phyloP scores from a whole-genome alignment of 2,329 filamentous ascomycete species.

The Elsinoe batatas region DNA sequence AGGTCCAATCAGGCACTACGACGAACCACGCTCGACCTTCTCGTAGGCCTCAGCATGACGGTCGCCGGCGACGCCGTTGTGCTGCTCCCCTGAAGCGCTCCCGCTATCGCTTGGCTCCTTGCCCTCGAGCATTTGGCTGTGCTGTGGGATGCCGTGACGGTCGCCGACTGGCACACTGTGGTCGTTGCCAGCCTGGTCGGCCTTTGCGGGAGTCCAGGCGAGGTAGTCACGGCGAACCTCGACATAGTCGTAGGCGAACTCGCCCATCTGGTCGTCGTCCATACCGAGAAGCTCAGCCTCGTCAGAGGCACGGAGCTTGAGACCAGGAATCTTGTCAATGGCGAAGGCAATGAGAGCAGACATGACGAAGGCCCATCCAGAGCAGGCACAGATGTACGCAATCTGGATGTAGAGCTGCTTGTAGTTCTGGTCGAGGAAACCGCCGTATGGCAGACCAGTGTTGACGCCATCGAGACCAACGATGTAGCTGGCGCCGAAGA shows the following conservation, averaged over 20 bases:
- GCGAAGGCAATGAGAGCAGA: slow-evolving; percentile 62
- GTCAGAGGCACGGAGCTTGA: slow-evolving; percentile 69
- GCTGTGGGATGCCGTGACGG: slow-evolving; percentile 61
- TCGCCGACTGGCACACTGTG: slow-evolving; percentile 54
- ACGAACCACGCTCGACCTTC: slow-evolving; percentile 27
- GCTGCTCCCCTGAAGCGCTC: slow-evolving; percentile 31
- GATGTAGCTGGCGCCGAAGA: slow-evolving; percentile 60
- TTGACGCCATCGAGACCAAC: slow-evolving; percentile 71
- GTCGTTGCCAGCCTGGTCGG: slow-evolving; percentile 51
- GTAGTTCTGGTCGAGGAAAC: slow-evolving; percentile 67
- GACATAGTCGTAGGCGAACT: slow-evolving; percentile 85
- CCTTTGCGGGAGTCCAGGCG: slow-evolving; percentile 70
- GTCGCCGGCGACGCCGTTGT: slow-evolving; percentile 43
- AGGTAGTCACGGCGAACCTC: slow-evolving; percentile 82
- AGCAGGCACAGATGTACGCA: slow-evolving; percentile 60
- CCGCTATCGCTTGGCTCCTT: slow-evolving; percentile 39
- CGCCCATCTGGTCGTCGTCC: slow-evolving; percentile 83
- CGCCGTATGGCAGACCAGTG: slow-evolving; percentile 44
- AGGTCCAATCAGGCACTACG: not conserved
- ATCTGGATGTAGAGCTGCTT: slow-evolving; percentile 69
- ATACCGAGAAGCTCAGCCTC: slow-evolving; percentile 78
- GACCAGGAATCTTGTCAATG: slow-evolving; percentile 66
- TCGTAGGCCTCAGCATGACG: slow-evolving; percentile 43
- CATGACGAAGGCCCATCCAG: slow-evolving; percentile 61
- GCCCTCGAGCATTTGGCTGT: slow-evolving; percentile 55